A percentile compares a stretch with the other conserved stretches of the same genome.
Conservation (phyloP, 164 flowering plant species). For the Macadamia tetraphylla region DNA sequence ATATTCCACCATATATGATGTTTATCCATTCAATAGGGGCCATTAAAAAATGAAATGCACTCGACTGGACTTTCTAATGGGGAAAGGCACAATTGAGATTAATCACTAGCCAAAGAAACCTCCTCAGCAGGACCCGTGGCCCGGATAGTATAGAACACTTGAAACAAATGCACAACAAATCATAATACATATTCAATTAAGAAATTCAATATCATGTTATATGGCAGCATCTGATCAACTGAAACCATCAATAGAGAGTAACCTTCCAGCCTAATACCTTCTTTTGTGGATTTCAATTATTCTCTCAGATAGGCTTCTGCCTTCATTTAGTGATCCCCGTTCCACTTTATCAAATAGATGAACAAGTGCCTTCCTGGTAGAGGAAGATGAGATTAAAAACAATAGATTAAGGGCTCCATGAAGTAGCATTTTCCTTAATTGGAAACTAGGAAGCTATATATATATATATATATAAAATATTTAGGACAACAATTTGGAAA, state of each 20-base stretch:
- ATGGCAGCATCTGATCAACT: background rate
- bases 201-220: background rate
- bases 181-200: background rate
- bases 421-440: background rate
- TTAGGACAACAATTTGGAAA: too few relatives aligned
- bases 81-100: too few relatives aligned
- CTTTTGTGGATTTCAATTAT: slow-evolving; percentile 66
- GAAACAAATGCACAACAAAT: background rate
- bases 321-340: slow-evolving; percentile 59
- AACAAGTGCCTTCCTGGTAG: slow-evolving; percentile 70
- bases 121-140: too few relatives aligned
- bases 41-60: background rate
- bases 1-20: background rate
- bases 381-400: slow-evolving; percentile 5
- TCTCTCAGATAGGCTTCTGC: slow-evolving; percentile 42
- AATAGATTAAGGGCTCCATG: background rate
- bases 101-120: too few relatives aligned
- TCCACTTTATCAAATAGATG: slow-evolving; percentile 75
- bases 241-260: background rate
- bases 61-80: too few relatives aligned
- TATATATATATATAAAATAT: too few relatives aligned
- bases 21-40: background rate
- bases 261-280: slow-evolving; percentile 35
- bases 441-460: background rate
- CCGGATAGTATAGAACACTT: background rate